Evolutionary conservation across 208 protist species (phyloP), one percentile per base, ranked within the genome.

Genomic region (Histomonas meleagridis): DNA sequence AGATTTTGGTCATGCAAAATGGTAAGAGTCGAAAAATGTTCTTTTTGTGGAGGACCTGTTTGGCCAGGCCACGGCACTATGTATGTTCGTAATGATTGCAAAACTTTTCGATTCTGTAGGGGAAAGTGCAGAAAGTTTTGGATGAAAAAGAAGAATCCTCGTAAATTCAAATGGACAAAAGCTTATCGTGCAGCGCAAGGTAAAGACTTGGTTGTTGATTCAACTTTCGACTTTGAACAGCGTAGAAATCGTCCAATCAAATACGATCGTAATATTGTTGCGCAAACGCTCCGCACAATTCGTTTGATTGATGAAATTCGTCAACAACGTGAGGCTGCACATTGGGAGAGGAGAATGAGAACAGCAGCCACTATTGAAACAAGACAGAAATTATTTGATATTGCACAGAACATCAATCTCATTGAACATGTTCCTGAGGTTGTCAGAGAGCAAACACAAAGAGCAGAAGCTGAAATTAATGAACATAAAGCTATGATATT

Each of bases 21-120:
- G 76, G 76, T 86, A 18, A 40, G 76, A 18, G 55, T 86, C 38
- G 76, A 86, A 46, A 86, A 86, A 28, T 86, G 76, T 55, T 86
- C 76, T 21, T 86, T 86, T n/a, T 86, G 76, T 48, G 76, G 76
- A 9, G 86, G 91, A 90, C 97, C 97, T 21, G 94, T 99, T 2
- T 99, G 99, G 95, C 98, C 98, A 9, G 98, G 98, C 21, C 98
- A 99, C 93, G 98, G 98, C 12, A 96, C 97, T 65, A 94, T 96
- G 38, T 99, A 99, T 95, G 97, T 99, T 48, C 96, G 98, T 91
- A 99, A 99, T 93, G 98, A 99, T 95, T 93, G 92, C n/a, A 97
- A 97, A 92, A 93, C 96, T 57, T 98, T 98, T 92, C 86, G 95
- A 40, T 99, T 99, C 93, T 99, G 98, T 93, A 94, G 97, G 35